These are phyloP conservation scores for Suillus sp. DNA, from an alignment of 768 basidiomycete genomes.

Conservation along the genomic window DNA sequence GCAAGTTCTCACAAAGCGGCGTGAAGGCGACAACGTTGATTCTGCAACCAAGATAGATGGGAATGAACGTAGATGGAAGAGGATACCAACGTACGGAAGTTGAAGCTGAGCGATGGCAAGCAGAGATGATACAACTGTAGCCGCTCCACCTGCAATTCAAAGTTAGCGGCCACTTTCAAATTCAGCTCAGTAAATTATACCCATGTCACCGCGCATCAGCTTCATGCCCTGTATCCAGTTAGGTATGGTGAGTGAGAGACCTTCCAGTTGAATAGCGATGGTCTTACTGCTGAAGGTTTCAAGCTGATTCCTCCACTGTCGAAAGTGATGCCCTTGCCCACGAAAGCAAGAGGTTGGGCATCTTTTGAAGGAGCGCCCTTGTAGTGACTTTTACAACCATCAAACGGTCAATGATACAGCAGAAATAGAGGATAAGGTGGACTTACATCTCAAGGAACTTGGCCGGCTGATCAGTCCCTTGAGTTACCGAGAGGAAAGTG, in stretches of 20 bases:
- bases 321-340: constrained; percentile 91
- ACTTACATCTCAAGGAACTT: constrained; percentile 84
- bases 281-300: constrained; percentile 68
- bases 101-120: constrained; percentile 80
- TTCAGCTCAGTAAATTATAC: constrained; percentile 34
- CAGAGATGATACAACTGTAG: constrained; percentile 70
- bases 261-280: not conserved
- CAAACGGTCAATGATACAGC: not conserved
- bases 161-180: not conserved
- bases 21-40: constrained; percentile 75
- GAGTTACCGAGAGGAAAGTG: constrained; percentile 63
- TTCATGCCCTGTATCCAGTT: constrained; percentile 66
- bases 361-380: constrained; percentile 63
- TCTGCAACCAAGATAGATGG: constrained; percentile 35
- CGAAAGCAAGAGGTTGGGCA: constrained; percentile 67
- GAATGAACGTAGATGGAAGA: not conserved
- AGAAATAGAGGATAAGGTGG: not conserved
- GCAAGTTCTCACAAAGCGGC: constrained; percentile 86
- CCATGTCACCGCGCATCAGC: constrained; percentile 87
- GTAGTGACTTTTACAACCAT: constrained; percentile 60
- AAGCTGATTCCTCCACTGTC: constrained; percentile 88
- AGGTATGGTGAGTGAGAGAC: not conserved
- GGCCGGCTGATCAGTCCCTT: constrained; percentile 61
- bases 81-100: constrained; percentile 59
- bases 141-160: constrained; percentile 62